Evolutionary conservation across 2,329 filamentous ascomycete species (phyloP), one percentile per base, ranked within the genome.

Genomic region (Colletotrichum australisinense): DNA sequence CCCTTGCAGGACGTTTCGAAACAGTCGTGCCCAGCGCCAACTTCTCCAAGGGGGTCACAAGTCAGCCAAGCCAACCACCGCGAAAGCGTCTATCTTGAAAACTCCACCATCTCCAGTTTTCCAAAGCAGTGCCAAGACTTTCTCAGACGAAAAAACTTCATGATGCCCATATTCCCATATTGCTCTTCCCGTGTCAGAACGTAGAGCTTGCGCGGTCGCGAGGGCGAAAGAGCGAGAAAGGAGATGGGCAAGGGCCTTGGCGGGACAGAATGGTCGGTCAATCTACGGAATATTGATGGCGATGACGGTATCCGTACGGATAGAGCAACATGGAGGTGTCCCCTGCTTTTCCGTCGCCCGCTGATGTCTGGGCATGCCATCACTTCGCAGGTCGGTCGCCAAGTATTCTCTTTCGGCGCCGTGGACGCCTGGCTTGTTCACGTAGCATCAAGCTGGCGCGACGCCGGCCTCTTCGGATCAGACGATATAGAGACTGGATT

Each of bases 1-100:
- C 56, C 67, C 67, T 57, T 65, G 70, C 55, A 70, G 30, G 14
- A 28, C 62, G 70, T 73, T 73, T 73, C 70, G 70, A 73, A 73
- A 73, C 70, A 66, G 55, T 14, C 55, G 16, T 55, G 24, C 6
- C 35, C 22, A 63, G 42, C 11, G 46, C 19, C 30, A 62, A 46
- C 56, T 46, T 53, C 22, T 16, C 42, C 30, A n/a, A 11, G 42
- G 42, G 42, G 42, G 42, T 49, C 7, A 30, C 22, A 55, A 46
- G 26, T 32, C 24, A 52, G 32, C 53, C 67, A 70, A 52, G 70
- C 70, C 70, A 73, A 65, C 70, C 67, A 73, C 35, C 32, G 56
- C 22, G 24, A 38, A 57, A 42, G 22, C 28, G 38, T 62, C 67
- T 59, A 62, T 65, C 70, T 46, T 32, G 7, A 22, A 12, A 22